A percentile compares a stretch with the other conserved stretches of the same genome.
Evolutionary conservation across 441 rosid genomes (phyloP).

Genomic region (Jatropha multifida): DNA sequence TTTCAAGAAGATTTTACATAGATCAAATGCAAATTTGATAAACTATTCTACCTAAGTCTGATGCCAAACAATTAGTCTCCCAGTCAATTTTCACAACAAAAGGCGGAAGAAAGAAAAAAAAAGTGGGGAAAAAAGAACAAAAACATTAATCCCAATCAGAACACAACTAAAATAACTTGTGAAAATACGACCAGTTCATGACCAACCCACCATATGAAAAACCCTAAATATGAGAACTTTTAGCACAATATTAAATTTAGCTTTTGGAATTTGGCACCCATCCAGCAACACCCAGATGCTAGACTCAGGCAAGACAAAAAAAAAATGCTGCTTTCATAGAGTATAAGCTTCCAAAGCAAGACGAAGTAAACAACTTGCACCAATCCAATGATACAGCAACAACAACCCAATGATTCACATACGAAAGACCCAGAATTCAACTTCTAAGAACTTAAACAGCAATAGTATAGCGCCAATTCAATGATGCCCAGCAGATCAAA

Average conservation of each 20-base stretch:
- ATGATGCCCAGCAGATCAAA: slow-evolving; percentile 1
- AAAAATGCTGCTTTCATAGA: neutral
- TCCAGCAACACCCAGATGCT: slow-evolving; percentile 20
- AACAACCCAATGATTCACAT: neutral
- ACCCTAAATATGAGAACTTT: neutral
- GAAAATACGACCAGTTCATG: too few relatives aligned
- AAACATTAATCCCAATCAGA: neutral
- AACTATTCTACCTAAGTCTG: neutral
- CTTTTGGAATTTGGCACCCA: slow-evolving; percentile 2
- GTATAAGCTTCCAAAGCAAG: neutral
- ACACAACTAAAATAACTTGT: neutral
- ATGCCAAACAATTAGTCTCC: slow-evolving; percentile 3
- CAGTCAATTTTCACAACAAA: neutral
- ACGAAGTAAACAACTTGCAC: neutral
- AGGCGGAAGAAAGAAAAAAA: neutral
- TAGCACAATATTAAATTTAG: neutral
- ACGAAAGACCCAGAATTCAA: slow-evolving; percentile 10
- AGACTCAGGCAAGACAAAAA: slow-evolving; percentile 14
- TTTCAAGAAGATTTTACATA: neutral
- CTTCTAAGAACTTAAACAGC: neutral
- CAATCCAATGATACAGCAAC: slow-evolving; percentile 6
- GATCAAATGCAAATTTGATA: neutral
- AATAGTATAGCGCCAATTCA: neutral
- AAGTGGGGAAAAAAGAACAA: neutral
- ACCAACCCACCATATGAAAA: neutral